Conservation (phyloP, 192 early-diverging fungal species). For the Phlyctochytrium bullatum region DNA sequence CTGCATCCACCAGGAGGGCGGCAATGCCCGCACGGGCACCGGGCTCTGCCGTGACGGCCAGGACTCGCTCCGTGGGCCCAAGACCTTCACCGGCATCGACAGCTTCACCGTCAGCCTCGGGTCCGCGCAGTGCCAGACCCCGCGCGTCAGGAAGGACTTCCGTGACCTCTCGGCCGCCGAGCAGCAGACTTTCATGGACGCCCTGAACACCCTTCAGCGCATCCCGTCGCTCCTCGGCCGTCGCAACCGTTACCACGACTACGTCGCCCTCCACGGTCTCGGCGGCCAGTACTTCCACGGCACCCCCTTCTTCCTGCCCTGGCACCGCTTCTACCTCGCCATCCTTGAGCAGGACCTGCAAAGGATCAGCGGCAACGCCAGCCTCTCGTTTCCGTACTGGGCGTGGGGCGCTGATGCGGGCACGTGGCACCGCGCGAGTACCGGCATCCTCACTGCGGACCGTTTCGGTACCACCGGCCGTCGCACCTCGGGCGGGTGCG, state of each 20-base stretch:
- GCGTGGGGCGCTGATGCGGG: constrained; percentile 45
- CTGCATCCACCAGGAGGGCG: constrained; percentile 4
- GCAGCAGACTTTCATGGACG: constrained; percentile 17
- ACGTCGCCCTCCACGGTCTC: background rate
- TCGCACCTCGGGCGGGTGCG: constrained; percentile 4
- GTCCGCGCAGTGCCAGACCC: constrained; percentile 1
- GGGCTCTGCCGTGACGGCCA: background rate
- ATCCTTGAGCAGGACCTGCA: constrained; percentile 17
- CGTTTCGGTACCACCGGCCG: constrained; percentile 8
- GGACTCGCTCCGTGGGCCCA: background rate
- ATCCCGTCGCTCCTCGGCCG: constrained; percentile 1
- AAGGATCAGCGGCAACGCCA: constrained; percentile 10
- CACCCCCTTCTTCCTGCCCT: constrained; percentile 28
- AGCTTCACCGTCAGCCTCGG: background rate
- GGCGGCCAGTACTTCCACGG: constrained; percentile 3
- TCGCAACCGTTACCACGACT: constrained; percentile 13
- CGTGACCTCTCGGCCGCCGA: constrained; percentile 17
- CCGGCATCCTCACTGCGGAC: constrained; percentile 9
- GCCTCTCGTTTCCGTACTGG: constrained; percentile 59
- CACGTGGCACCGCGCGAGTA: background rate
- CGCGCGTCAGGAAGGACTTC: constrained; percentile 17
- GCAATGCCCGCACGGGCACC: constrained; percentile 4
- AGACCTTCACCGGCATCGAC: background rate
- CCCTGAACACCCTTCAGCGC: constrained; percentile 13
- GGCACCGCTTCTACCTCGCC: constrained; percentile 30